Evolutionary conservation across 2,329 filamentous ascomycete species (phyloP), one percentile per base, ranked within the genome.

Genomic region (Trichoderma brevicompactum): DNA sequence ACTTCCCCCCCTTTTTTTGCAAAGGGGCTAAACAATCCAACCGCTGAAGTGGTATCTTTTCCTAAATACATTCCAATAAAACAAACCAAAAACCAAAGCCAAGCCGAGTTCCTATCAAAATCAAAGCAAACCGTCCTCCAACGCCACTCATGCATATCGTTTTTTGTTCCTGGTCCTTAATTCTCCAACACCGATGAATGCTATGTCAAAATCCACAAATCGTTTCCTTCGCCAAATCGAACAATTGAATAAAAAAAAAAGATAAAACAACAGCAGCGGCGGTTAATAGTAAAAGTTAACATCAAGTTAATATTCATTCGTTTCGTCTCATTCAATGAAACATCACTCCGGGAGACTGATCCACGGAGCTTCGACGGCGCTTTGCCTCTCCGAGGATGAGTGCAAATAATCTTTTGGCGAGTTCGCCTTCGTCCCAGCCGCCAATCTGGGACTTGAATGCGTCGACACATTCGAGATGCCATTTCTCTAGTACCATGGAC

Each of bases 391-490:
- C 84, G 0, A 85, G 74, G 2, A 87, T 74, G 28, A 87, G 74
- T 5, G 77, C 74, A 72, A 86, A 87, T 23, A 88, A 72, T 50
- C 85, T 74, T 75, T 83, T 85, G 9, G 80, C 81, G 7, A 88
- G 73, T 10, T 74, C 74, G 7, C 70, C 75, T 69, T 82, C 84
- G 23, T 82, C 79, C 84, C 84, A 87, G 9, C 76, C 79, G 17
- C 80, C 80, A 2, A 85, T 78, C 65, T 82, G 77, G 12, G 71
- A 71, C 65, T 74, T 75, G 70, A 87, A 87, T 3, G 81, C 84
- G 65, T 86, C 82, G 28, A 87, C 79, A 62, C 86, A 79, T 66
- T 87, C 85, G 17, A 87, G 73, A 66, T 88, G 85, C 85, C 85
- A 87, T 65, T 77, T 72, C 73, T 86, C 80, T 17, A 88, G 75